Base-by-base conservation (phyloP, 352 stramenopile genomes). In the Phytophthora fragariaefolia region DNA sequence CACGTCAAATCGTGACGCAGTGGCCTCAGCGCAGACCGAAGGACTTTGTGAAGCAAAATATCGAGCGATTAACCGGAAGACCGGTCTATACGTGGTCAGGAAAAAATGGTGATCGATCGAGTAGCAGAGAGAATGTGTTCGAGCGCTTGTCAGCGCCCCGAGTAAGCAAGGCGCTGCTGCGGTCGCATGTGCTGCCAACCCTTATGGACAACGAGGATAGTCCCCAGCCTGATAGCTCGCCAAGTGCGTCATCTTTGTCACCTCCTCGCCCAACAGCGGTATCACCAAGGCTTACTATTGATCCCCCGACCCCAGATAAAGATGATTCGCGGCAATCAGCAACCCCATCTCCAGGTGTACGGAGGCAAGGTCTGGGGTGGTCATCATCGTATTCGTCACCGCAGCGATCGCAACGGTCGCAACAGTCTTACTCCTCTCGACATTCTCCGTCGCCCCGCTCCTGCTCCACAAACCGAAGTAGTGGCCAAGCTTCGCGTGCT, bases 41-140 rank as follows among this genome's bases (percentile, higher is more conserved):
- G 27, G 78, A 92, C 24, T 92, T 76, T 54, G 67, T 92, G 8
- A 81, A 72, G 17, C 62, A 80, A 13, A 92, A 92, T 27, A 80
- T 85, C 54, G 80, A 90, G 43, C 70, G 63, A 1, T 61, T 90
- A 17, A 73, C 82, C 27, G 80, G 82, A 42, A 50, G 68, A 26
- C 46, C 69, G 1, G 27, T 62, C 4, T 17, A 58, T 59, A 8
- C 32, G 36, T 28, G 27, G 1, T 36, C 23, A 52, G 8, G 15
- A 8, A 45, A 54, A 58, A 30, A 4, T 24, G 27, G 27, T 24
- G 23, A 13, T 23, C 63, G 17, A 24, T 46, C 24, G 5, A 5
- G 26, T 7, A 46, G 2, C 30, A 40, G 51, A 54, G 58, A 63
- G 26, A 82, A 66, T 4, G 80, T 87, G 3, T 89, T 87, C 58